Percentiles rank a stretch among this genome's conserved stretches.
Conservation (phyloP, 2,329 filamentous ascomycete genomes). For the Fusarium guadeloupense region DNA sequence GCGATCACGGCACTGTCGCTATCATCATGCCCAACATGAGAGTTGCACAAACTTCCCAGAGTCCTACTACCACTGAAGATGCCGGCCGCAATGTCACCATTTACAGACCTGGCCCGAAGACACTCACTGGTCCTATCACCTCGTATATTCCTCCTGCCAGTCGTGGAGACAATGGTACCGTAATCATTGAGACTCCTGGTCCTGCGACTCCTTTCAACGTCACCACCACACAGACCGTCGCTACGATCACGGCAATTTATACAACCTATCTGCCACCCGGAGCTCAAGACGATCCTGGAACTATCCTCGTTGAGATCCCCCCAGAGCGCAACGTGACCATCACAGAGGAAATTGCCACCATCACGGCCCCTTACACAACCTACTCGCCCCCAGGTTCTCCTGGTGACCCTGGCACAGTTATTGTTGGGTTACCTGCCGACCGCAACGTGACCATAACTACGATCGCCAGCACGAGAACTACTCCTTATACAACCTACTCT, state of each 20-base stretch:
- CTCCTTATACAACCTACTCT: neutral
- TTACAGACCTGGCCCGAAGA: conserved; percentile 14
- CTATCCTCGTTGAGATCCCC: conserved; percentile 18
- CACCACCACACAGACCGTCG: conserved; percentile 20
- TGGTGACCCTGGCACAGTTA: conserved; percentile 23
- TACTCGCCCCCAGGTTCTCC: conserved; percentile 11
- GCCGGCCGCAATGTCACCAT: conserved; percentile 19
- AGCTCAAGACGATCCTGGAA: conserved; percentile 19
- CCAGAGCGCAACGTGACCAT: conserved; percentile 24
- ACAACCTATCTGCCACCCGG: conserved; percentile 23
- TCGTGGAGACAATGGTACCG: conserved; percentile 16
- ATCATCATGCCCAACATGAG: conserved; percentile 19
- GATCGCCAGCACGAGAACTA: neutral
- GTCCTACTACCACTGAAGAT: neutral
- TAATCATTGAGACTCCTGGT: conserved; percentile 26
- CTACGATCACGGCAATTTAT: conserved; percentile 23
- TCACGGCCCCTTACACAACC: conserved; percentile 13
- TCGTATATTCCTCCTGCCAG: conserved; percentile 17
- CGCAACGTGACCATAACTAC: conserved; percentile 1
- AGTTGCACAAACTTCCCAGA: neutral
- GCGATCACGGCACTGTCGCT: conserved; percentile 21
- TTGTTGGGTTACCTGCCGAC: conserved; percentile 3
- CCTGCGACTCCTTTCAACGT: conserved; percentile 10
- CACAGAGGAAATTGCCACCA: conserved; percentile 6
- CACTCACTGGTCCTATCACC: conserved; percentile 23